Base-by-base conservation (phyloP, 1,139 yeast genomes). In the Saccharomyces hybrid region DNA sequence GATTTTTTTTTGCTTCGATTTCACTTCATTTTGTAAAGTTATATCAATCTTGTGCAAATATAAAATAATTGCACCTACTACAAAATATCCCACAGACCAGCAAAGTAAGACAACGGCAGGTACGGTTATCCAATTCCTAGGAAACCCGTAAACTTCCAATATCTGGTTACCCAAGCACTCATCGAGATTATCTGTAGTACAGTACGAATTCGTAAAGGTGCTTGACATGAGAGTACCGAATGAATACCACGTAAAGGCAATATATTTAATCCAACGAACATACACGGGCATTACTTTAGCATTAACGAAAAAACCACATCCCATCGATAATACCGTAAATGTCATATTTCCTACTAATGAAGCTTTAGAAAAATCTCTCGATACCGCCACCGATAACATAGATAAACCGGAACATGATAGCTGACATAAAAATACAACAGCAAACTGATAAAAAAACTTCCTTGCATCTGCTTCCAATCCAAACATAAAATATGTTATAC, bases 291-390 rank as follows among this genome's bases (percentile, higher is more conserved):
- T 79, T 1, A 83, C 77, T 16, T 77, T 74, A 0, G 91, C 82
- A 68, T 86, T 88, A 23, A 84, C 87, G 63, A 86, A 88, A 69
- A 82, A 87, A 0, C 96, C 96, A 69, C 90, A 84, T 0, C 90
- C 88, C 75, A 85, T 80, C 52, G 88, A 82, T 65, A 87, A 90
- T 31, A 86, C 70, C 47, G 90, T 88, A 65, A 82, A 86, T 56
- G 82, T 78, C 51, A 83, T 67, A 63, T 86, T 87, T 38, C 83
- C 78, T 23, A 84, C 70, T 56, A 87, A 73, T 0, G 89, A 77
- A 1, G 91, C 84, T 31, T 79, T 73, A 1, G 91, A 73, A 61
- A 86, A 86, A 61, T 84, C 86, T 50, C 87, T 70, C 0, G 86
- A 76, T 3, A 84, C 61, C 0, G 88, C 78, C 54, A 85, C 85